phyloP scores from a whole-genome alignment of 306 rosid species.

The Quercus wislizeni region DNA sequence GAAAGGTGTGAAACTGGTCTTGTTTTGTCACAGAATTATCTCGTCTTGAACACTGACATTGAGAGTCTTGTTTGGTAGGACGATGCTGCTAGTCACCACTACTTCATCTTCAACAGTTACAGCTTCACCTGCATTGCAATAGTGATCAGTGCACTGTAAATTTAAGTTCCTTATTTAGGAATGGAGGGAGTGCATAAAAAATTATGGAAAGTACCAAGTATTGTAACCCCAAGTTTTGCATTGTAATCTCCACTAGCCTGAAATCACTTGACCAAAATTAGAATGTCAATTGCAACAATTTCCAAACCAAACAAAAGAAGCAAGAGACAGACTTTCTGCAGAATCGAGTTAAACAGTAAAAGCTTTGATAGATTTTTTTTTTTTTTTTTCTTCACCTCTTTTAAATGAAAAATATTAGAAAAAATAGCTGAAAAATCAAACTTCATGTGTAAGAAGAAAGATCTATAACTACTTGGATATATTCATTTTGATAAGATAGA shows the following conservation, averaged over 20 bases:
- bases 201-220: conserved; percentile 57
- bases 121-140: conserved; percentile 69
- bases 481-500: too few species aligned
- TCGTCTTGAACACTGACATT: conserved; percentile 90
- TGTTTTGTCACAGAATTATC: conserved; percentile 57
- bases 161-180: neutral
- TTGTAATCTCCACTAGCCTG: conserved; percentile 91
- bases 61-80: conserved; percentile 89
- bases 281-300: conserved; percentile 3
- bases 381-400: neutral
- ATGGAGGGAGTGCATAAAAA: neutral
- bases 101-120: conserved; percentile 92
- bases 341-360: conserved; percentile 1
- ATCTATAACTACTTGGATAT: too few species aligned
- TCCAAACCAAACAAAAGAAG: neutral
- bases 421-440: neutral
- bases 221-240: conserved; percentile 85
- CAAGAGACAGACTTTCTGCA: neutral
- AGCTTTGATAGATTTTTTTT: neutral
- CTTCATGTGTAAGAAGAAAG: neutral
- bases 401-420: neutral
- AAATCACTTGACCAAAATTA: conserved; percentile 25
- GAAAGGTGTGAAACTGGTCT: neutral
- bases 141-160: neutral
- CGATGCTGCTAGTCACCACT: conserved; percentile 80